A percentile compares a stretch with the other conserved stretches of the same genome.
Conservation (phyloP, 257 asterid genomes). For the Leonotis leonurus region DNA sequence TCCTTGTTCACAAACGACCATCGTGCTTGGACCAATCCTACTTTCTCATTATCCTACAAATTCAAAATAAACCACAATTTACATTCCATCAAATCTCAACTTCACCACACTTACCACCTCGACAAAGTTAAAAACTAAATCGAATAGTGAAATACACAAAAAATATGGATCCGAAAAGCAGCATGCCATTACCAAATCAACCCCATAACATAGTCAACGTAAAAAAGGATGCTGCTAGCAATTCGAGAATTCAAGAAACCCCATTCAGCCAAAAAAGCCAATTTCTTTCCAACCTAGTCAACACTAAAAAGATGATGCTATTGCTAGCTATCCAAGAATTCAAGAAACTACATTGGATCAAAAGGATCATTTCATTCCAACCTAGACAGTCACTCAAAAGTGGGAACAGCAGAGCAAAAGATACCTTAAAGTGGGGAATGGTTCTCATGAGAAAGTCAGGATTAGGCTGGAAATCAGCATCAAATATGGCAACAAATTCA, state of each 20-base stretch:
- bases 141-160: background rate
- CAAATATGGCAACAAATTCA: conserved; percentile 50
- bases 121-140: background rate
- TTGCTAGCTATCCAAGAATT: background rate
- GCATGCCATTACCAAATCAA: background rate
- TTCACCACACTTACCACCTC: background rate
- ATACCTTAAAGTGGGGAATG: conserved; percentile 69
- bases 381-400: too few relatives aligned
- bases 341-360: background rate
- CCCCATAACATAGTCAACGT: too few relatives aligned
- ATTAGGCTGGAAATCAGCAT: conserved; percentile 51
- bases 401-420: background rate
- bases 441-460: conserved; percentile 39
- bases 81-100: too few relatives aligned
- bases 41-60: conserved; percentile 69
- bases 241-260: too few relatives aligned
- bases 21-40: conserved; percentile 87
- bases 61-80: conserved; percentile 3
- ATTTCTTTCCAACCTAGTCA: too few relatives aligned
- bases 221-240: background rate
- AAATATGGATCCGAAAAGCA: conserved; percentile 2
- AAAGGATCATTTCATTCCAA: background rate
- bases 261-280: too few relatives aligned
- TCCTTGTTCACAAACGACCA: conserved; percentile 95
- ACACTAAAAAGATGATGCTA: background rate